These are phyloP conservation scores for Aspergillus aculeatus DNA, from an alignment of 2,329 filamentous ascomycete species.

Conservation along the genomic window DNA sequence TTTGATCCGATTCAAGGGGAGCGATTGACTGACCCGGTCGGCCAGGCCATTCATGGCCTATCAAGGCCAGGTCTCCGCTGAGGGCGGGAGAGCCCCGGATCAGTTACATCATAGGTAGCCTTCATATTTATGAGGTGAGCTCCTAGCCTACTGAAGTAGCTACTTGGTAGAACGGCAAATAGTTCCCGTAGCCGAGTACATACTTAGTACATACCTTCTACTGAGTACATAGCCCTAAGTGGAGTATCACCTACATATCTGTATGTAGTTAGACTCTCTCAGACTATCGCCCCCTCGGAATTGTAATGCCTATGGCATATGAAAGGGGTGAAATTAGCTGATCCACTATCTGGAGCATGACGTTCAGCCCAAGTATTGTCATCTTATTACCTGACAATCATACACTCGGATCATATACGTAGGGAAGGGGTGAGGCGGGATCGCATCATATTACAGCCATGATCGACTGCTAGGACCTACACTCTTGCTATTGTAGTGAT, in stretches of 20 bases:
- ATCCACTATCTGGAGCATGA: neutral
- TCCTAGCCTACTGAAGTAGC: too few relatives aligned
- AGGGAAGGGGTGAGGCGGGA: neutral
- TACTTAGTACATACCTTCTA: too few relatives aligned
- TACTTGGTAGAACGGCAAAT: too few relatives aligned
- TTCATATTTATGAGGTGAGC: too few relatives aligned
- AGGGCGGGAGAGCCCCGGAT: neutral
- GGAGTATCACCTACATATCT: too few relatives aligned
- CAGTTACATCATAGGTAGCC: neutral
- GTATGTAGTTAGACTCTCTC: too few relatives aligned
- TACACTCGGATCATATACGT: neutral
- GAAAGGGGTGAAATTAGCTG: neutral
- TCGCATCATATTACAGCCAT: neutral
- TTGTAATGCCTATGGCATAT: neutral
- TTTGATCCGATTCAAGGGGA: slow-evolving; percentile 11
- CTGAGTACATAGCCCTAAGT: too few relatives aligned
- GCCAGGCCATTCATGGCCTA: neutral
- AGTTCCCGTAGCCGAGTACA: too few relatives aligned
- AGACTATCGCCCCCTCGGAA: neutral
- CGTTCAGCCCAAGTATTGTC: neutral
- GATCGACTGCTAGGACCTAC: neutral
- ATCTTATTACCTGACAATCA: too few relatives aligned
- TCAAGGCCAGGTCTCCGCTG: neutral
- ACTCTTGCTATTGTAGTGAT: neutral
- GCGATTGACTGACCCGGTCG: neutral